These are phyloP conservation scores for Penicillium concentricum DNA, from an alignment of 2,329 filamentous ascomycete genomes.

Conservation along the genomic window DNA sequence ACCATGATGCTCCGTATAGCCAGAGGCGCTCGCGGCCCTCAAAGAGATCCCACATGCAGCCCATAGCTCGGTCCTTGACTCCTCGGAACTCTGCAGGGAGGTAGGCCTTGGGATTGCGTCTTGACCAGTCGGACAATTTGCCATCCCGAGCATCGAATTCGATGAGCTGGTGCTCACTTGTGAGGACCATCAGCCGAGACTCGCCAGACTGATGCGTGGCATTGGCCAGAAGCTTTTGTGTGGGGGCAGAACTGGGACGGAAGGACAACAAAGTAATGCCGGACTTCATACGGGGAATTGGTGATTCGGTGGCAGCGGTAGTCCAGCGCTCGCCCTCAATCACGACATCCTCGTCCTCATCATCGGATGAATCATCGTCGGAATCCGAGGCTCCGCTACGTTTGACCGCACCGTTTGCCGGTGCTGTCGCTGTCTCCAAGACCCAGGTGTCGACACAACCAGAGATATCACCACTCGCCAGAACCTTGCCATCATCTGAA, in stretches of 20 bases:
- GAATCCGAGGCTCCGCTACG: constrained; percentile 48
- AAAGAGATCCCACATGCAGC: constrained; percentile 75
- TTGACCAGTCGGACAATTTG: constrained; percentile 78
- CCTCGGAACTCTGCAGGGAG: constrained; percentile 73
- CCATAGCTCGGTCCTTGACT: constrained; percentile 77
- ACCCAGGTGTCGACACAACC: constrained; percentile 88
- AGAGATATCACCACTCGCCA: constrained; percentile 77
- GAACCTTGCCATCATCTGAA: constrained; percentile 73
- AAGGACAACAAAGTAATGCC: constrained; percentile 69
- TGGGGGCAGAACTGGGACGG: constrained; percentile 40
- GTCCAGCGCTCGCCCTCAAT: constrained; percentile 69
- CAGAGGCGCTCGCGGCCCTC: constrained; percentile 64
- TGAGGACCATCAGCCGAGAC: constrained; percentile 60
- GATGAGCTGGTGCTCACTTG: constrained; percentile 66
- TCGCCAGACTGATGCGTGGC: constrained; percentile 50
- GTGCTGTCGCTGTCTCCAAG: constrained; percentile 53
- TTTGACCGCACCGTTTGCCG: constrained; percentile 35
- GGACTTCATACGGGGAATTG: constrained; percentile 67
- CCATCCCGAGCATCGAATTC: constrained; percentile 79
- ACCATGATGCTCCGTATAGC: constrained; percentile 81
- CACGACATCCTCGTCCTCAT: constrained; percentile 48
- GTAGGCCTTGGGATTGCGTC: constrained; percentile 72
- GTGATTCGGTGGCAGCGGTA: constrained; percentile 66
- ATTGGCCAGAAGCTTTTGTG: constrained; percentile 24
- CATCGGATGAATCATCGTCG: constrained; percentile 50